Evolutionary conservation across 257 asterid species (phyloP), one percentile per base, ranked within the genome.

Genomic region (Plantago major): DNA sequence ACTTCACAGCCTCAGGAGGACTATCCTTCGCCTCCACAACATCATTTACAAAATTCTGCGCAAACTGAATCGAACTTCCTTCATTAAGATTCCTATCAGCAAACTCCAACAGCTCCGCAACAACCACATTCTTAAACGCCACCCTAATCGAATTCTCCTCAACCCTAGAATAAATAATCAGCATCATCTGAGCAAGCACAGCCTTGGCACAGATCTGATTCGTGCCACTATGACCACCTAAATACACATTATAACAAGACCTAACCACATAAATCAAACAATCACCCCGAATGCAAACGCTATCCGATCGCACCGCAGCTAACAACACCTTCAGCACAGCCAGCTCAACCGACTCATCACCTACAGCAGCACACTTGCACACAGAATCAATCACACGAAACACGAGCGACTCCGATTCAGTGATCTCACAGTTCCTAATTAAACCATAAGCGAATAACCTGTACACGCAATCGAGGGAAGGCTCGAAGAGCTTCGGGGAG

Each of bases 191-290:
- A 10, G 97, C 95, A 56, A 93, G 93, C 65, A 89, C 93, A 22
- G 96, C 74, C 83, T 93, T 93, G 3, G 99, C 99, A 74, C 99
- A 93, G 81, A 93, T 89, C 88, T 93, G 99, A 79, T 89, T 89
- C 80, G 99, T 93, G 43, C 99, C 99, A 63, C 73, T 93, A 69
- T 74, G 83, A 57, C 99, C 96, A 17, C 99, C 96, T 11, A 93
- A 79, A 71, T 93, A 93, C 43, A 93, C 81, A 73, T 93, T 93
- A 78, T 89, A 93, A 80, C 99, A 93, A 64, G 97, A 89, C 81
- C 96, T 81, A 9, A 87, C 99, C 38, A 93, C 74, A 72, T 87
- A 82, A 63, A 89, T 82, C 33, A 93, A 81, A 69, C 90, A 81
- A 71, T 89, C 94, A 12, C 99, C 99, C 16, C 85, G 76, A 55